Conservation (phyloP, 805 yeast genomes). For the Candida hungchunana region DNA sequence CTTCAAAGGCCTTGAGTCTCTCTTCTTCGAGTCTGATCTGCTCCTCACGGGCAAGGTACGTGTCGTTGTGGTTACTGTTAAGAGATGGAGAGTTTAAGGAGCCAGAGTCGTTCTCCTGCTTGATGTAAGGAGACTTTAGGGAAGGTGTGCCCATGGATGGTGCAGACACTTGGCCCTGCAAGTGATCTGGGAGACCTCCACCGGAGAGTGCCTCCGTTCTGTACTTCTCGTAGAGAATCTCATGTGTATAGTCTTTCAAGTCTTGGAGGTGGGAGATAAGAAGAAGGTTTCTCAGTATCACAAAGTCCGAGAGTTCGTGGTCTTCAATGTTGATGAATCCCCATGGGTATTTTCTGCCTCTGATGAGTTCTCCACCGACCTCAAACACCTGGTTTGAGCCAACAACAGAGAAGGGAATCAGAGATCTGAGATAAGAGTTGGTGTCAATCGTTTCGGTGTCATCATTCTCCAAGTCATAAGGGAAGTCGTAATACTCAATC, state of each 20-base stretch:
- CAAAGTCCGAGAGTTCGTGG: slow-evolving; percentile 75
- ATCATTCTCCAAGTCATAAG: slow-evolving; percentile 48
- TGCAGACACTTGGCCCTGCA: slow-evolving; percentile 27
- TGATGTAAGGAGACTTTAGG: slow-evolving; percentile 22
- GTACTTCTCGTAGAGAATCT: slow-evolving; percentile 80
- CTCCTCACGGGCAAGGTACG: slow-evolving; percentile 71
- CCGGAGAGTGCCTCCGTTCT: slow-evolving; percentile 82
- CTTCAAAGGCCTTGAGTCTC: slow-evolving; percentile 79
- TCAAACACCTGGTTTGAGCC: slow-evolving; percentile 64
- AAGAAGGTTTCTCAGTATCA: slow-evolving; percentile 71
- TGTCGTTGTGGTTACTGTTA: slow-evolving; percentile 30
- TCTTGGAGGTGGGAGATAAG: slow-evolving; percentile 83
- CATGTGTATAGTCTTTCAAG: slow-evolving; percentile 85
- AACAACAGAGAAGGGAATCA: slow-evolving; percentile 64
- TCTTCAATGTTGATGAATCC: slow-evolving; percentile 61
- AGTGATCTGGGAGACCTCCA: slow-evolving; percentile 36
- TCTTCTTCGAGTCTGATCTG: slow-evolving; percentile 88
- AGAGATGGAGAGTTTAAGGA: slow-evolving; percentile 17
- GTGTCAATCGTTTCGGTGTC: slow-evolving; percentile 65
- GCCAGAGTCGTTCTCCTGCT: slow-evolving; percentile 20
- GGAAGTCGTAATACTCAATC: slow-evolving; percentile 73
- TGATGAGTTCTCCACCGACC: slow-evolving; percentile 36
- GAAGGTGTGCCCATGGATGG: slow-evolving; percentile 10
- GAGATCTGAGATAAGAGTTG: slow-evolving; percentile 57
- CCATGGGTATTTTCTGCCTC: slow-evolving; percentile 56